Percentiles rank a stretch among this genome's conserved stretches.
Conservation (phyloP, 2,329 filamentous ascomycete genomes). For the Cytospora chrysosperma region DNA sequence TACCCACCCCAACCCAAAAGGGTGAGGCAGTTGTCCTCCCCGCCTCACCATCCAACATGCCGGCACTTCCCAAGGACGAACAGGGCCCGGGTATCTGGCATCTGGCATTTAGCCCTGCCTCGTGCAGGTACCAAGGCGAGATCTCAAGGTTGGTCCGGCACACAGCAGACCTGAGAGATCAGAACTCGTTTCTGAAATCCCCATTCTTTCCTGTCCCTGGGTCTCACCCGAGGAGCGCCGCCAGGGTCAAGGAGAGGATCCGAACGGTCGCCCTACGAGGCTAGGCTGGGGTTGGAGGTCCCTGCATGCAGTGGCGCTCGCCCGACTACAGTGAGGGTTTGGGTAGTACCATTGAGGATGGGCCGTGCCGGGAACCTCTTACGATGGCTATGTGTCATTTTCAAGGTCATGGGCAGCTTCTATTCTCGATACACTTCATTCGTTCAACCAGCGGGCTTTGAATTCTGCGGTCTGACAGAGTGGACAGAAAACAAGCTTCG, state of each 20-base stretch:
- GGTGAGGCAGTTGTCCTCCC: background rate
- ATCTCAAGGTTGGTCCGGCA: background rate
- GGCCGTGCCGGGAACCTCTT: background rate
- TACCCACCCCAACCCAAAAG: no score
- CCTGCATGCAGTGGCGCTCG: constrained; percentile 9
- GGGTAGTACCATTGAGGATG: background rate
- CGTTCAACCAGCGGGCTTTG: background rate
- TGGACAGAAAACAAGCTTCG: no score
- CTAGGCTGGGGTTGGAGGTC: background rate
- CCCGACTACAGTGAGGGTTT: background rate
- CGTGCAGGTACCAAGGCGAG: background rate
- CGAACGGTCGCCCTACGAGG: background rate
- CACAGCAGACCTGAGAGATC: background rate
- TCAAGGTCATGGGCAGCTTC: background rate
- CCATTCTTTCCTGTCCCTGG: background rate
- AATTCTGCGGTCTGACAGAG: background rate
- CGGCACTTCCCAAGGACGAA: background rate
- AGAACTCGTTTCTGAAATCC: background rate
- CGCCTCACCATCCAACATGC: background rate
- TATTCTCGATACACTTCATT: background rate
- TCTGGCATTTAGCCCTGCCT: background rate
- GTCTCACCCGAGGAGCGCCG: background rate
- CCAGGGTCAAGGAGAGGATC: background rate
- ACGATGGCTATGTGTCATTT: no score
- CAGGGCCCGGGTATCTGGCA: background rate